Conservation (phyloP, 768 basidiomycete genomes). For the Russula sp. region DNA sequence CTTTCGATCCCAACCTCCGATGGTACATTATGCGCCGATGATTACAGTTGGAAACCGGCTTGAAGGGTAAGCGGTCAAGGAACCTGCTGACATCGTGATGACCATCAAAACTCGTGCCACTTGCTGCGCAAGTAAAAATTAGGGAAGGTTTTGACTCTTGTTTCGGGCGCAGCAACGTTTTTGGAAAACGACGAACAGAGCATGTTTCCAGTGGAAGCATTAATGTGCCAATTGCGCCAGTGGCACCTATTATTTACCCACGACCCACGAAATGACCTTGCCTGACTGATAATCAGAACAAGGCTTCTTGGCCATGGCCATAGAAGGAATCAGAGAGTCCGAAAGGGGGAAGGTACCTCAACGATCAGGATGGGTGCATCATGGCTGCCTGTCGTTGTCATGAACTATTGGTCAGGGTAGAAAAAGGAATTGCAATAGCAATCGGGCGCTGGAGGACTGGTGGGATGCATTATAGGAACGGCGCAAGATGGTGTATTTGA, state of each 20-base stretch:
- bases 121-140: constrained; percentile 9
- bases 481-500: constrained; percentile 21
- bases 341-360: constrained; percentile 11
- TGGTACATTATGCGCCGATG: not conserved
- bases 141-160: constrained; percentile 15
- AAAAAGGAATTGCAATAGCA: not conserved
- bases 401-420: constrained; percentile 1
- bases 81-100: constrained; percentile 12
- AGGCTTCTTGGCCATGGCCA: not conserved
- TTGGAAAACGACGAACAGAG: not conserved
- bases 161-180: constrained; percentile 18
- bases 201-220: constrained; percentile 14
- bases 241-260: constrained; percentile 14
- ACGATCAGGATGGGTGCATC: constrained; percentile 15
- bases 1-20: constrained; percentile 14
- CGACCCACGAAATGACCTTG: constrained; percentile 12
- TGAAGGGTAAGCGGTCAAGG: constrained; percentile 8
- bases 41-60: constrained; percentile 15
- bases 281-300: constrained; percentile 5
- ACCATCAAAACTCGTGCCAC: constrained; percentile 6
- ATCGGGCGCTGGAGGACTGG: constrained; percentile 7
- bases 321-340: constrained; percentile 7
- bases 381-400: constrained; percentile 18
- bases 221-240: constrained; percentile 4
- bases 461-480: not conserved